Base-by-base conservation (phyloP, 2,329 filamentous ascomycete species). In the Exophiala phaeomuriformis region DNA sequence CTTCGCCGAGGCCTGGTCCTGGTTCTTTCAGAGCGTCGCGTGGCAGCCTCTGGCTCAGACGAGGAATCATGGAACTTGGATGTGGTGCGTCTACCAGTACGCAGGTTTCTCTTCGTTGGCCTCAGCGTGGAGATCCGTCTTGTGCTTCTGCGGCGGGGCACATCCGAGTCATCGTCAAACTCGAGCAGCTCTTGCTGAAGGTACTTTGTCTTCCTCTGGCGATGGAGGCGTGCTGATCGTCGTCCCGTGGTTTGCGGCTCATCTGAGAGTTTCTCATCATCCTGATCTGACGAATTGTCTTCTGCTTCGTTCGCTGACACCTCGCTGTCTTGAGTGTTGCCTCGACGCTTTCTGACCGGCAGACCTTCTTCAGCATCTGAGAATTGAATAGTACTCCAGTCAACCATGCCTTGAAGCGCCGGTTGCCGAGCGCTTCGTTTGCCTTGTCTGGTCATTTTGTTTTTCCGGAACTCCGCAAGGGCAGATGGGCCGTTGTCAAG, bases 11-110 rank as follows among this genome's bases (percentile, higher is more conserved):
- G 47, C 3, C 56, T 50, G 27, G 61, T 65, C 28, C 65, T 63
- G 1, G 63, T 58, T 31, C 71, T 63, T 8, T 62, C 65, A 4
- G 70, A 73, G 32, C 56, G 60, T 6, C 69, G 65, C 5, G 61
- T 64, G 9, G 56, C 62, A 12, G 45, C 27, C 7, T 51, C 54
- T 9, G 43, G 39, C 28, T 58, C 53, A n/a, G 54, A 43, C 33
- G 52, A 61, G 8, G 51, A 55, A 19, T 48, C 48, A 8, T 12
- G 30, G 36, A 30, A 8, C 30, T 28, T 49, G 5, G 33, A 10
- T 46, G 45, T 44, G 12, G 44, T 49, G 19, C 19, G 3, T 30
- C 46, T 49, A 32, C 27, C 29, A 12, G 37, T 31, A 12, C 39
- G 55, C 12, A 32, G 19, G 9, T 31, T 40, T 12, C 52, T 49